Base-by-base conservation (phyloP, 352 stramenopile genomes). In the Pythium brachiatum region DNA sequence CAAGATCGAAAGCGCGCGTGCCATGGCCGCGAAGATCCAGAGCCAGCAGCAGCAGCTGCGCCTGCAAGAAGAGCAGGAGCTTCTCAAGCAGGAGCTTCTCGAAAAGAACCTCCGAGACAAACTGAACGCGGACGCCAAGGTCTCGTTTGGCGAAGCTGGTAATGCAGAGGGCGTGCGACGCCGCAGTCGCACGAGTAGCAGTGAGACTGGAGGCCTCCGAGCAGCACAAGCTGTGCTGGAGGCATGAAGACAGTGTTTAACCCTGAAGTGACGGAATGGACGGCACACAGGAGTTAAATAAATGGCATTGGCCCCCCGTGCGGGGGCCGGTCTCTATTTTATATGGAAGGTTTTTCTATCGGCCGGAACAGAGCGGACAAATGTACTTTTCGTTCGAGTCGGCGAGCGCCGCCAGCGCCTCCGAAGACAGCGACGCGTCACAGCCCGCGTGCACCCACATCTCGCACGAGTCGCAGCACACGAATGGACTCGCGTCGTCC, bases 381-480 rank as follows among this genome's bases (percentile, higher is more conserved):
- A 93, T 90, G 74, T 95, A 95, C 75, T 92, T 93, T 21, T 92
- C 86, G 62, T 76, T 86, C 25, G 83, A 81, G 20, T 89, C 78
- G 20, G 74, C 61, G 50, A 95, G 82, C 21, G 75, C 62, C 31
- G 81, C 76, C 32, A 95, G 31, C 32, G 80, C 81, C 68, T 85
- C 90, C 72, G 83, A 68, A 21, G 79, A 86, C 21, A 95, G 71
- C 59, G 69, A 78, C 25, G 75, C 41, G 57, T 95, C 86, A 64
- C 86, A 95, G 7, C 72, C 74, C 4, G 73, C 80, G 67, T 95
- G 86, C 18, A 95, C 79, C 86, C 86, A 95, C 68, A 94, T 89
- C 61, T 95, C 86, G 53, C 86, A 95, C 51, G 84, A 90, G 64
- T 95, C 86, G 69, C 86, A 95, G 76, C 86, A 95, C 23, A 95